Base-by-base conservation (phyloP, 2,329 filamentous ascomycete genomes). In the Diplodia corticola region DNA sequence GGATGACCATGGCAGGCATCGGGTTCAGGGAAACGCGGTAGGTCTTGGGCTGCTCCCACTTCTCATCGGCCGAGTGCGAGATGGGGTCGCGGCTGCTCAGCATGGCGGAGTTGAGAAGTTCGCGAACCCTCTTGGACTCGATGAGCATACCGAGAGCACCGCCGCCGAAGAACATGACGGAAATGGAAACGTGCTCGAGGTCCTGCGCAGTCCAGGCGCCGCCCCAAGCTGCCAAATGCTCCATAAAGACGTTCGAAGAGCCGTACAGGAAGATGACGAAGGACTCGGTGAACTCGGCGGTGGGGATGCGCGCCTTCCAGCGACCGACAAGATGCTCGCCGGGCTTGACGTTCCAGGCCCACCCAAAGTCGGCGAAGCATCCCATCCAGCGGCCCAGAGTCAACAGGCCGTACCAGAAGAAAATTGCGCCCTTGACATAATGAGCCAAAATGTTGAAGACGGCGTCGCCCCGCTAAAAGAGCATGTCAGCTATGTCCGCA, bases 291-390 rank as follows among this genome's bases (percentile, higher is more conserved):
- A 96, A 97, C 79, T 98, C 94, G 26, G 91, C 92, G 0, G 91
- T 91, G 0, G 91, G 91, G 33, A 87, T 72, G 53, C 77, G 80
- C 46, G 82, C 77, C 60, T 87, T 87, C 85, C 89, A 90, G 73
- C 83, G 86, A 69, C 86, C 83, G 20, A 87, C 84, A 13, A 86
- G 74, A 10, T 81, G 81, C 67, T 78, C 77, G 5, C 81, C 74
- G 9, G 92, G 92, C 67, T 91, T 90, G 67, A 93, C 79, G 73
- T 98, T 98, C 94, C 94, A 97, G 0, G 93, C 92, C 94, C 94
- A 98, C 70, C 94, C 94, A 66, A 94, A 85, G 68, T 97, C 91
- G 67, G 91, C 89, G 76, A 96, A 98, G 76, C 91, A 91, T 28
- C 94, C 94, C 74, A 93, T 88, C 90, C 92, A 97, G 65, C 94